Evolutionary conservation across 2,329 filamentous ascomycete genomes (phyloP).

Genomic region (Fusarium continuum): DNA sequence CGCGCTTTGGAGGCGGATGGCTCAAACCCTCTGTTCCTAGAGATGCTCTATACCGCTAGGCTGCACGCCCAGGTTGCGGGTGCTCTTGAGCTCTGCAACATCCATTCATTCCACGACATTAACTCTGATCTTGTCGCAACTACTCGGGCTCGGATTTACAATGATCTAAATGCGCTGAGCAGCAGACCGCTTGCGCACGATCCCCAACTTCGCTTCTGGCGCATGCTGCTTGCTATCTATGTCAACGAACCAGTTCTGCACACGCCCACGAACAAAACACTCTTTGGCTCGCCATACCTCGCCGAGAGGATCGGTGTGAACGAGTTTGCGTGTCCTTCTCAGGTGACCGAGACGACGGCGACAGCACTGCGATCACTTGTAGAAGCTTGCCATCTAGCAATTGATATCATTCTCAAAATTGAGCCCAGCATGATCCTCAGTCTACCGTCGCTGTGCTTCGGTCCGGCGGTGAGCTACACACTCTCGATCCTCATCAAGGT

Average conservation of each 20-base stretch:
- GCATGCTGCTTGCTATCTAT: constrained; percentile 7
- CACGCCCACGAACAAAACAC: constrained; percentile 20
- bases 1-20: not conserved
- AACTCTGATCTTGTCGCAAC: not conserved
- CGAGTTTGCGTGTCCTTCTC: constrained; percentile 12
- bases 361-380: constrained; percentile 11
- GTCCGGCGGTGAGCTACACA: constrained; percentile 23
- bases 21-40: constrained; percentile 7
- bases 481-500: constrained; percentile 30
- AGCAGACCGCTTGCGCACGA: constrained; percentile 11
- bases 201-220: constrained; percentile 22
- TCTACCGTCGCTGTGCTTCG: constrained; percentile 26
- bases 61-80: constrained; percentile 9
- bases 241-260: constrained; percentile 20
- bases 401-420: constrained; percentile 16
- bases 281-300: constrained; percentile 21
- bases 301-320: constrained; percentile 19
- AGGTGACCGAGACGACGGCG: not conserved
- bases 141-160: not conserved
- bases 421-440: constrained; percentile 1
- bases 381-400: constrained; percentile 24
- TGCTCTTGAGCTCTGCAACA: constrained; percentile 8
- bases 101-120: not conserved
- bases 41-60: constrained; percentile 7
- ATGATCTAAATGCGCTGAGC: not conserved